These are phyloP conservation scores for Alternaria sp. DNA, from an alignment of 2,329 filamentous ascomycete genomes.

Conservation along the genomic window DNA sequence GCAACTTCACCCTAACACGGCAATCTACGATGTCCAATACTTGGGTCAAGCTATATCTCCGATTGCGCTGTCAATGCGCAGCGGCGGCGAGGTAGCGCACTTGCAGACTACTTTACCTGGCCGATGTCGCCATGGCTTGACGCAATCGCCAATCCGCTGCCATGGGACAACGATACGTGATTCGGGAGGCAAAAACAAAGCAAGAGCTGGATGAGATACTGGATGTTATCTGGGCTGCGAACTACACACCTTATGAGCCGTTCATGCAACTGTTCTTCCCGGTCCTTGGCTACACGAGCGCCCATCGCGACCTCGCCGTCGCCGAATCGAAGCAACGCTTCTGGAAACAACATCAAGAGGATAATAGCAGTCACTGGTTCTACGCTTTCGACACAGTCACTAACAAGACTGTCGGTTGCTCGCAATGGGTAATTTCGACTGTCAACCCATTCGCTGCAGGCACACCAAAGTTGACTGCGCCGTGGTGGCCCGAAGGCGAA, in stretches of 20 bases:
- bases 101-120: constrained; percentile 18
- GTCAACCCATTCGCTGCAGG: constrained; percentile 42
- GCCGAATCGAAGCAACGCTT: constrained; percentile 39
- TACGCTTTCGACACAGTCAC: constrained; percentile 35
- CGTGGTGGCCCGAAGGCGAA: constrained; percentile 47
- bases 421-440: constrained; percentile 39
- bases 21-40: constrained; percentile 30
- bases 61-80: constrained; percentile 28
- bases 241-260: constrained; percentile 45
- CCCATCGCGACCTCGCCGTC: constrained; percentile 34
- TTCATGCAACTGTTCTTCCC: constrained; percentile 45
- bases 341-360: constrained; percentile 34
- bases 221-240: constrained; percentile 45
- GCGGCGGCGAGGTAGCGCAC: constrained; percentile 20
- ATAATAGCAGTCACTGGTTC: constrained; percentile 42
- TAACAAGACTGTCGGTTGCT: constrained; percentile 33
- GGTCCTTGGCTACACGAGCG: constrained; percentile 34
- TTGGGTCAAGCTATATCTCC: constrained; percentile 30
- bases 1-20: constrained; percentile 27
- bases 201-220: constrained; percentile 40
- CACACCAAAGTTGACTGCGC: constrained; percentile 30
- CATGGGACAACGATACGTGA: constrained; percentile 30
- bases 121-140: constrained; percentile 30
- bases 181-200: constrained; percentile 33
- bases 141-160: constrained; percentile 16